These are phyloP conservation scores for Eucalyptus regnans DNA, from an alignment of 345 rosid genomes.

Conservation along the genomic window DNA sequence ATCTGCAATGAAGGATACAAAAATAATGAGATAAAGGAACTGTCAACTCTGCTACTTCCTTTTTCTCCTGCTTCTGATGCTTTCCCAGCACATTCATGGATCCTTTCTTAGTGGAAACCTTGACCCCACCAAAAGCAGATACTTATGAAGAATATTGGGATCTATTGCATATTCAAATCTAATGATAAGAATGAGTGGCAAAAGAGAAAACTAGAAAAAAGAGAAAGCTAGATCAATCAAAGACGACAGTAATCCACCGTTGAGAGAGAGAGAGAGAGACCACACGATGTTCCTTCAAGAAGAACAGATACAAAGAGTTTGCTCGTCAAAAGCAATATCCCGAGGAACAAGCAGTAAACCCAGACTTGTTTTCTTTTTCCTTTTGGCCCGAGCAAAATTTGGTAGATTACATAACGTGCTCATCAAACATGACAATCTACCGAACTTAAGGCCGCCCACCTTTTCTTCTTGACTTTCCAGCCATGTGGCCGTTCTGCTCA, in stretches of 20 bases:
- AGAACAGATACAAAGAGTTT: not conserved
- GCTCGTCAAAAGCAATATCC: not conserved
- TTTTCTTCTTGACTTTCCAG: conserved; percentile 78
- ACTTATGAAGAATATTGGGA: not conserved
- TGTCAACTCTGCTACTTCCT: not conserved
- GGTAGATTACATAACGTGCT: not conserved
- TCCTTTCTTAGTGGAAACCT: not conserved
- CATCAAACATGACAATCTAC: not conserved
- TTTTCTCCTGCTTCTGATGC: not conserved
- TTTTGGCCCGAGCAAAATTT: not conserved
- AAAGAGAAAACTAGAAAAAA: not conserved
- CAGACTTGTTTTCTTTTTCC: not conserved
- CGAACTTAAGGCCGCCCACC: conserved; percentile 16
- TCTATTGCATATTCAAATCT: not conserved
- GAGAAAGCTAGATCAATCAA: not conserved
- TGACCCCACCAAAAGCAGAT: not conserved
- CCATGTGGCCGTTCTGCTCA: conserved; percentile 65
- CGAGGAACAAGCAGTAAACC: not conserved
- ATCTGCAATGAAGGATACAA: not conserved
- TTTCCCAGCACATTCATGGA: not conserved
- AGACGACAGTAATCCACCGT: not conserved
- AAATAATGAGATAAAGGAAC: not conserved
- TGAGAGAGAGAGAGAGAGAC: not conserved
- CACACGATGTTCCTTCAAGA: not conserved
- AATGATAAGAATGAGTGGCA: not conserved